Evolutionary conservation across 169 alveolate species (phyloP), one percentile per base, ranked within the genome.

Genomic region (Plasmodium ovale): DNA sequence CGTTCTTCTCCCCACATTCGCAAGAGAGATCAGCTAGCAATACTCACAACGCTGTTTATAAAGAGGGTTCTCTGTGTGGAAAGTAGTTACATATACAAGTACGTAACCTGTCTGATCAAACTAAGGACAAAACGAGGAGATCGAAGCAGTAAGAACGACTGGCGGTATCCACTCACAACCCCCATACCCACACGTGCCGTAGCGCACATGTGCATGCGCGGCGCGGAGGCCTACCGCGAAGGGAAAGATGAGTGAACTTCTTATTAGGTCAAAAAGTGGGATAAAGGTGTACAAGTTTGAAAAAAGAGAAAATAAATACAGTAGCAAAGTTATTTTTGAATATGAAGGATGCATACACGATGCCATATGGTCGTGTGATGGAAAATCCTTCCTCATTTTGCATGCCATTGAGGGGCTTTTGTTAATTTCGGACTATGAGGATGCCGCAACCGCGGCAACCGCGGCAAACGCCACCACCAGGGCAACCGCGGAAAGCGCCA

Each of bases 361-460:
- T 39, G 79, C 69, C n/a, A 64, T 79, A 7, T 79, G 89, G 89
- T 79, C 89, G 10, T 49, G 59, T 23, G 89, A 79, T 35, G 89
- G 89, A 2, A 62, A 47, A 3, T 64, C 71, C n/a, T 79, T 79
- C 27, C 58, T 79, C 35, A 27, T 79, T 21, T 68, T 79, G 33
- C 89, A 79, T 39, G 42, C 89, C 7, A 25, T 51, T 37, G 82
- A 79, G 16, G 89, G 89, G 1, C 9, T 79, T 21, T 68, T 79
- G 19, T 56, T 79, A 51, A 65, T 64, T 16, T 21, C 59, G 4
- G 64, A 79, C 16, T 79, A 51, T 33, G 49, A 31, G 2, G 72
- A 59, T 16, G 25, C 47, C 9, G 54, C 2, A 0, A 73, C n/a
- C n/a, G n/a, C n/a, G n/a, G n/a, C n/a, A n/a, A n/a, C n/a, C n/a